These are phyloP conservation scores for Ziziphus jujuba DNA, from an alignment of 306 rosid genomes.

Conservation along the genomic window DNA sequence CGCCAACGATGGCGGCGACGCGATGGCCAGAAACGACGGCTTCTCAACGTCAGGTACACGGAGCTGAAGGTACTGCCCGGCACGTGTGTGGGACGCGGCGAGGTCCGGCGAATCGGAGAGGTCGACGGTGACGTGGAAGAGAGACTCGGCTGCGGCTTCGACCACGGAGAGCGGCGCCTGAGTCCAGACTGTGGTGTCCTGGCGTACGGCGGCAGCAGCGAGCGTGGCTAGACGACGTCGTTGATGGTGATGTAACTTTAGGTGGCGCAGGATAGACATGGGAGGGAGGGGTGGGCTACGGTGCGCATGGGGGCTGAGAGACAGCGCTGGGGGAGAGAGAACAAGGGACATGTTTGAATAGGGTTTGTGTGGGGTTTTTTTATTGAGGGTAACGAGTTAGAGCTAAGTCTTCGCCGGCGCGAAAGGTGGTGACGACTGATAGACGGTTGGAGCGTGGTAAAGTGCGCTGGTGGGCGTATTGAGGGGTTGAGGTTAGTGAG, in stretches of 20 bases:
- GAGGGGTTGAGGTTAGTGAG: conserved; percentile 3
- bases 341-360: conserved; percentile 41
- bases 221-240: conserved; percentile 40
- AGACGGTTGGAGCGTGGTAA: background rate
- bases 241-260: conserved; percentile 27
- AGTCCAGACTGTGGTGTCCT: conserved; percentile 78
- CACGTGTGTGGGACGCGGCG: conserved; percentile 60
- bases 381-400: background rate
- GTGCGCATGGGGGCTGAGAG: conserved; percentile 62
- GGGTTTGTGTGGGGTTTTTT: background rate
- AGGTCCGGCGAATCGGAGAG: conserved; percentile 81
- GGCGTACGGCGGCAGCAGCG: conserved; percentile 64
- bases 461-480: background rate
- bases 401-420: conserved; percentile 32
- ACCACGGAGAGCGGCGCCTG: conserved; percentile 66
- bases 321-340: conserved; percentile 22
- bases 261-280: conserved; percentile 84
- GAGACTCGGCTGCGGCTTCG: conserved; percentile 79
- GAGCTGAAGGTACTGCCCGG: conserved; percentile 92
- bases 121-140: conserved; percentile 78
- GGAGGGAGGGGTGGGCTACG: conserved; percentile 49
- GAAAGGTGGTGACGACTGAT: conserved; percentile 8
- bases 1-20: conserved; percentile 77
- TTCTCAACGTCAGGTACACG: conserved; percentile 53
- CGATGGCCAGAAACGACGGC: conserved; percentile 86